Evolutionary conservation across 2,329 filamentous ascomycete species (phyloP), one percentile per base, ranked within the genome.

Genomic region (Huntiella moniliformis): DNA sequence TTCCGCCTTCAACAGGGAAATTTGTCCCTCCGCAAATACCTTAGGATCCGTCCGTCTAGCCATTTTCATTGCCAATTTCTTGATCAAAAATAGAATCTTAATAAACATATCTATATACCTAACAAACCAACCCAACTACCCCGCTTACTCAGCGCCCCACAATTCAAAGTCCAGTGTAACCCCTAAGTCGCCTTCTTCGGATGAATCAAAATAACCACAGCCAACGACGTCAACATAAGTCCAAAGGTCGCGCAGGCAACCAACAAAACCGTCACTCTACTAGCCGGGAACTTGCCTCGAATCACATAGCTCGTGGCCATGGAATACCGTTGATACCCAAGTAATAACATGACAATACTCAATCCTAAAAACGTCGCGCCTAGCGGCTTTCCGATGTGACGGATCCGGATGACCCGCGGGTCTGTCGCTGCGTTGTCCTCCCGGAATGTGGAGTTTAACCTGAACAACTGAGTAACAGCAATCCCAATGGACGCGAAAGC

Each of bases 401-500:
- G 70, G 42, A 83, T 62, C 33, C 63, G 65, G 35, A 60, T 56
- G 37, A 63, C 57, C 46, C 60, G 60, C 28, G 57, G 55, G 36
- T 62, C 57, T 33, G 51, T 51, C 17, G 49, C 46, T 32, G 46
- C 40, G 16, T 41, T 36, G 43, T 61, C 60, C 35, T 57, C 54
- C 16, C 62, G 56, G 36, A 81, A 63, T 6, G 74, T 70, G 0
- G 77, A 81, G 63, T 87, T 87, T 48, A 91, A 74, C 18, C 83
- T 79, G 63, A 91, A 88, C 41, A 91, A 73, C 59, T 91, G 83
- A 1, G 83, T 88, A 36, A 91, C 73, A 38, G 82, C 83, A 50
- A 91, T 82, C 48, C 83, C 83, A 53, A 91, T 88, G 32, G 74
- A 81, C 8, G 82, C 81, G 56, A 91, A 91, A 17, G 80, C 77